A percentile compares a stretch with the other conserved stretches of the same genome.
These are phyloP conservation scores for Knoxdaviesia proteae DNA, from an alignment of 2,329 filamentous ascomycete species.

Conservation along the genomic window DNA sequence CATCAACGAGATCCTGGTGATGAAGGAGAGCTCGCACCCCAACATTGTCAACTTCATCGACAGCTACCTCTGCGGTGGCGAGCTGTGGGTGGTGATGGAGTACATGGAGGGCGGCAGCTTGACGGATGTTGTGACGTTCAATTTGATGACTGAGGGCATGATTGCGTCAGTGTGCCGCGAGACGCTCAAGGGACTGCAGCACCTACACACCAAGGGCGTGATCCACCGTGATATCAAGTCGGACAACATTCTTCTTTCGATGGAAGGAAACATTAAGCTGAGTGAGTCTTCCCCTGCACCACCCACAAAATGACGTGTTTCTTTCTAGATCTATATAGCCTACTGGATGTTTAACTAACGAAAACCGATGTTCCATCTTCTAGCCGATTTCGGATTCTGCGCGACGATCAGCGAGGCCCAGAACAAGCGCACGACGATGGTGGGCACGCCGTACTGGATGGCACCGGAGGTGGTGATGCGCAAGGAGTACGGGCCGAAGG, in stretches of 20 bases:
- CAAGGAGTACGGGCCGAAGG: slow-evolving; percentile 95
- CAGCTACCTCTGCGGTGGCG: slow-evolving; percentile 73
- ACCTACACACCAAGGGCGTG: slow-evolving; percentile 90
- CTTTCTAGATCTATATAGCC: background rate
- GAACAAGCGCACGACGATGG: slow-evolving; percentile 97
- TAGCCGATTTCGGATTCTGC: slow-evolving; percentile 96
- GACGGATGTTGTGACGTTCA: slow-evolving; percentile 96
- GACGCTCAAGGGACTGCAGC: slow-evolving; percentile 77
- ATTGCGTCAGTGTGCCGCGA: slow-evolving; percentile 92
- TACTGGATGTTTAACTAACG: background rate
- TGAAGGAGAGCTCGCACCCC: slow-evolving; percentile 96
- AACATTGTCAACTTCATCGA: slow-evolving; percentile 99
- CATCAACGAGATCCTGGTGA: slow-evolving; percentile 96
- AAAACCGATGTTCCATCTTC: background rate
- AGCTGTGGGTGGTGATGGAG: slow-evolving; percentile 98
- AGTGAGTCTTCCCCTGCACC: slow-evolving; percentile 35
- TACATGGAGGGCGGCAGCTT: slow-evolving; percentile 98
- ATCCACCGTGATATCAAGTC: slow-evolving; percentile 99
- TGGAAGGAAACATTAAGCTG: slow-evolving; percentile 92
- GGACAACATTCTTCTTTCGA: slow-evolving; percentile 84
- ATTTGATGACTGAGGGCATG: slow-evolving; percentile 96
- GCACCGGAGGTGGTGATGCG: slow-evolving; percentile 91
- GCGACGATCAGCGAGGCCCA: slow-evolving; percentile 95
- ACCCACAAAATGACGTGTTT: background rate
- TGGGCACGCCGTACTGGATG: slow-evolving; percentile 99